phyloP scores from a whole-genome alignment of 768 basidiomycete species.

The Leccinum variicolor region DNA sequence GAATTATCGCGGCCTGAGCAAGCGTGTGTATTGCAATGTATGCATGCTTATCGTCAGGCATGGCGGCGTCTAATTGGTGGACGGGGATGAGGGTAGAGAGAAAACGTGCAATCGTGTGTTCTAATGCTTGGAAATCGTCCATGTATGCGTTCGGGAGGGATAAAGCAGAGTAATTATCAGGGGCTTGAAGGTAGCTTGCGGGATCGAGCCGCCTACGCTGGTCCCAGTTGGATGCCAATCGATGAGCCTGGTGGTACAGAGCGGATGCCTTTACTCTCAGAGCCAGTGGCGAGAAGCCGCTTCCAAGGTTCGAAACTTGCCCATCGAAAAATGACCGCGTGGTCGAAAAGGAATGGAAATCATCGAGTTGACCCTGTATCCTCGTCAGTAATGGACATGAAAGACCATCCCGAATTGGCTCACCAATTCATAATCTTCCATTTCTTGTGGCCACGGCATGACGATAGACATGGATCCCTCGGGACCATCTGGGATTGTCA shows the following conservation, averaged over 20 bases:
- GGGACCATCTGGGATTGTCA: conserved; percentile 60
- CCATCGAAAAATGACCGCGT: conserved; percentile 61
- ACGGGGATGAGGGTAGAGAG: conserved; percentile 59
- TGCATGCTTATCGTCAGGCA: conserved; percentile 55
- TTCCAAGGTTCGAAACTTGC: conserved; percentile 44
- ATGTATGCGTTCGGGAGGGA: conserved; percentile 46
- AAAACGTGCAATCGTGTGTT: conserved; percentile 63
- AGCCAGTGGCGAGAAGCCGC: conserved; percentile 60
- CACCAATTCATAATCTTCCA: conserved; percentile 71
- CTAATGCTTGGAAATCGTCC: conserved; percentile 59
- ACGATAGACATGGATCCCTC: conserved; percentile 56
- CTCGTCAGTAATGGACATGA: conserved; percentile 10
- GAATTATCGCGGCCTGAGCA: conserved; percentile 61
- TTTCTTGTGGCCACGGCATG: conserved; percentile 74
- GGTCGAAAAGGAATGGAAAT: conserved; percentile 52
- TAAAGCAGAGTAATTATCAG: conserved; percentile 35
- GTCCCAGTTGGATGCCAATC: conserved; percentile 58
- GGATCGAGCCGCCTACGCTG: conserved; percentile 42
- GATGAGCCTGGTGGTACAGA: conserved; percentile 65
- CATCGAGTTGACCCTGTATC: conserved; percentile 57
- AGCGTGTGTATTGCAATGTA: conserved; percentile 63
- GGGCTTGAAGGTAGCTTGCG: conserved; percentile 9
- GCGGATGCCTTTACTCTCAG: conserved; percentile 75
- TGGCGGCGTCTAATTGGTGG: conserved; percentile 57
- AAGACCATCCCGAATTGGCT: conserved; percentile 23